Base-by-base conservation (phyloP, 2,329 filamentous ascomycete species). In the Fonsecaea erecta region DNA sequence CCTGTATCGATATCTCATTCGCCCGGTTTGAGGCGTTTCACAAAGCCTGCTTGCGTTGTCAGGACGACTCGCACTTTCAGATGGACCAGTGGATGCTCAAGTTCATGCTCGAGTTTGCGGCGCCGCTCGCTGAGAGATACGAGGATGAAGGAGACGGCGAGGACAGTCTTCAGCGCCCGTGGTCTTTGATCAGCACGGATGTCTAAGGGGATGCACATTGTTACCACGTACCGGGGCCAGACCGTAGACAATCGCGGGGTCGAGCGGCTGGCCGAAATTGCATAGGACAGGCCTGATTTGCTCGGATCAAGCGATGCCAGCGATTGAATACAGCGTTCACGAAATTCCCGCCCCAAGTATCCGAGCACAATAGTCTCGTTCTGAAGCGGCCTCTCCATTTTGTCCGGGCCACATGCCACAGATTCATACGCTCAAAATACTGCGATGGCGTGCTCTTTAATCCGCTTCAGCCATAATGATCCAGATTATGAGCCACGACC, bases 61-160 rank as follows among this genome's bases (percentile, higher is more conserved):
- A 75, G 63, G 75, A 77, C 62, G 74, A 48, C 18, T 48, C 74
- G 1, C 75, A 73, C 52, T 81, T 80, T 65, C 70, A 75, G 7
- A 73, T 81, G 71, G 79, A 81, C 70, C 68, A 72, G 52, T 81
- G 79, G 79, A 77, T 81, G 76, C 70, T 80, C 52, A 72, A 73
- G 16, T 80, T 80, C 63, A 68, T 71, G 51, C 62, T 68, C 40
- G 68, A 71, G 26, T 68, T 68, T 30, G 68, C 66, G 3, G 62
- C 62, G 3, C 68, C 68, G 3, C 48, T 70, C 16, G 52, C 37
- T 16, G 66, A 70, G 62, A 68, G 61, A 37, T 40, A 66, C 24
- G 53, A 55, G n/a, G 62, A 67, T 46, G 59, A 65, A 24, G 43
- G 21, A 12, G 43, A 12, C 12, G 43, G 43, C 18, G 43, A 24